Percentiles rank a stretch among this genome's conserved stretches.
phyloP scores from a whole-genome alignment of 2,329 filamentous ascomycete genomes.

The Mariannaea sp. region DNA sequence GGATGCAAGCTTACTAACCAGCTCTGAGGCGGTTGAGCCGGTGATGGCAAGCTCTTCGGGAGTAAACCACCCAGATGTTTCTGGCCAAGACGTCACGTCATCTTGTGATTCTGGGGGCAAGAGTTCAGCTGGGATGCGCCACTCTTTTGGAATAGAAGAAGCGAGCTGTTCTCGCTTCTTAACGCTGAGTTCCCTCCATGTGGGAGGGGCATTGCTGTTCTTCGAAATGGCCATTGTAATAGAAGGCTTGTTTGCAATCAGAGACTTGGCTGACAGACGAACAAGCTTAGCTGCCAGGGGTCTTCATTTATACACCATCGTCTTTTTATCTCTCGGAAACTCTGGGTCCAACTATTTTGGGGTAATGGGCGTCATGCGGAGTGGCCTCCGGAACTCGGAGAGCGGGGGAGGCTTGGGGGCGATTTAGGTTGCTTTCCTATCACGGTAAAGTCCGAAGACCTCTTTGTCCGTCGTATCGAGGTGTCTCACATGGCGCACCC shows the following conservation, averaged over 20 bases:
- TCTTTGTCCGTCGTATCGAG: background rate
- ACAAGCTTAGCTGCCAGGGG: background rate
- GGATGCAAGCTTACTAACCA: conserved; percentile 42
- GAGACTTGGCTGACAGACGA: background rate
- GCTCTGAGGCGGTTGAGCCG: conserved; percentile 46
- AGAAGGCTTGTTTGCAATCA: no score
- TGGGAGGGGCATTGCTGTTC: conserved; percentile 4
- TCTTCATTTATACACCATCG: background rate
- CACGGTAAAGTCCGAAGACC: conserved; percentile 21
- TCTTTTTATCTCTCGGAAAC: no score
- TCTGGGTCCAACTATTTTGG: no score
- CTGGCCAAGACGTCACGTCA: conserved; percentile 62
- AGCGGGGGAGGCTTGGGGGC: background rate
- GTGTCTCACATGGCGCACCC: background rate
- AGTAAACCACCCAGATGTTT: conserved; percentile 63
- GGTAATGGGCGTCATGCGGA: background rate
- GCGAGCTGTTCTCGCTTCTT: conserved; percentile 26
- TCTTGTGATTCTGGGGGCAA: conserved; percentile 54
- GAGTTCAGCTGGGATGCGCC: conserved; percentile 57
- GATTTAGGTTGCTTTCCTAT: conserved; percentile 34
- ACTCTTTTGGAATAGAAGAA: conserved; percentile 60
- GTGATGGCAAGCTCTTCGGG: conserved; percentile 53
- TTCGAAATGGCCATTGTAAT: conserved; percentile 16
- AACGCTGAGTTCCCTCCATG: conserved; percentile 25
- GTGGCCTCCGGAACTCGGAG: background rate